These are phyloP conservation scores for Boletus tylopilopsis DNA, from an alignment of 768 basidiomycete species.

Conservation along the genomic window DNA sequence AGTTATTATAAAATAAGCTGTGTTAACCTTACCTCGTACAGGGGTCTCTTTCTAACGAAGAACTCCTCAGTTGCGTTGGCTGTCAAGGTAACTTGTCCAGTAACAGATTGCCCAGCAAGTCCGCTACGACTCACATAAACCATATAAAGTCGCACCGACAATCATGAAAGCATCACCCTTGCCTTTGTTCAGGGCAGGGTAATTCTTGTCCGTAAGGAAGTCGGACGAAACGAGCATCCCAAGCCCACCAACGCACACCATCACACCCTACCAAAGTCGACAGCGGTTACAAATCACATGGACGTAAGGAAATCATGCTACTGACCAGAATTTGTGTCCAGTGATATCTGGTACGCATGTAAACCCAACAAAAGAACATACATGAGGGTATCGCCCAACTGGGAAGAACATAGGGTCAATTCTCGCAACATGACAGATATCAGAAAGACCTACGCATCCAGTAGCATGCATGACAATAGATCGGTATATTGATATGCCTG, in stretches of 20 bases:
- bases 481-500: conserved; percentile 86
- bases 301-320: background rate
- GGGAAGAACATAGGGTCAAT: conserved; percentile 1
- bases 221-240: conserved; percentile 80
- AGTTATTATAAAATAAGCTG: background rate
- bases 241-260: conserved; percentile 71
- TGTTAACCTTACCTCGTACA: conserved; percentile 59
- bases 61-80: conserved; percentile 89
- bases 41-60: conserved; percentile 71
- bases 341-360: conserved; percentile 75
- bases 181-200: conserved; percentile 56
- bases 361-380: conserved; percentile 78
- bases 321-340: conserved; percentile 79
- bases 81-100: conserved; percentile 26
- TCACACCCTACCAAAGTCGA: conserved; percentile 49
- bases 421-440: background rate
- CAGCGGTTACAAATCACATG: background rate
- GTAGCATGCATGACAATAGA: conserved; percentile 85
- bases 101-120: background rate
- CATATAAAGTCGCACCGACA: conserved; percentile 79
- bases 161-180: conserved; percentile 89
- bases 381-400: conserved; percentile 91
- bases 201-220: conserved; percentile 73
- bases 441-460: conserved; percentile 64
- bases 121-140: conserved; percentile 59